A percentile compares a stretch with the other conserved stretches of the same genome.
Conservation (phyloP, 768 basidiomycete genomes). For the Zangia roseola region DNA sequence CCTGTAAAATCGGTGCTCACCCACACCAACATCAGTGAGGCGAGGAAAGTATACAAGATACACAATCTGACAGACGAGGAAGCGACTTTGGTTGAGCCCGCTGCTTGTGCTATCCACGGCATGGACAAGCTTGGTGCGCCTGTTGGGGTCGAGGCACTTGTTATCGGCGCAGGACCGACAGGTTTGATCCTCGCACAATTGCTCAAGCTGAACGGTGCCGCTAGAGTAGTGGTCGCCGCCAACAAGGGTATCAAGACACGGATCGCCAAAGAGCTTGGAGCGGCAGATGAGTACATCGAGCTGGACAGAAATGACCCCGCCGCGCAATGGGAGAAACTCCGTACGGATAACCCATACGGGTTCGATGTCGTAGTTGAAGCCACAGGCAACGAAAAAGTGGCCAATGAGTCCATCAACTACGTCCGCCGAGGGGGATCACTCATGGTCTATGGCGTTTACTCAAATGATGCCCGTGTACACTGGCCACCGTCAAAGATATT, state of each 20-base stretch:
- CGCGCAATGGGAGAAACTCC: slow-evolving; percentile 73
- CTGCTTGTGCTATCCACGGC: slow-evolving; percentile 85
- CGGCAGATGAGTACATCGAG: slow-evolving; percentile 80
- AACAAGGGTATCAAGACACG: slow-evolving; percentile 89
- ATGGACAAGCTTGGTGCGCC: slow-evolving; percentile 79
- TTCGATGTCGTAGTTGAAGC: slow-evolving; percentile 80
- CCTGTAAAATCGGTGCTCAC: neutral
- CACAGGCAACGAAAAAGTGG: slow-evolving; percentile 76
- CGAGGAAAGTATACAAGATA: slow-evolving; percentile 79
- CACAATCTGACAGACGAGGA: slow-evolving; percentile 82
- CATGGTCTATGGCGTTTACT: slow-evolving; percentile 86
- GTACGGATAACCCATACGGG: slow-evolving; percentile 74
- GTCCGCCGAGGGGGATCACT: slow-evolving; percentile 77
- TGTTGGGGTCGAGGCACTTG: slow-evolving; percentile 76
- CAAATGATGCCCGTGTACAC: slow-evolving; percentile 72
- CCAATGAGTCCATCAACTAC: slow-evolving; percentile 81
- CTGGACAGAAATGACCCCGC: slow-evolving; percentile 69
- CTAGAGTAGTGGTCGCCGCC: slow-evolving; percentile 73
- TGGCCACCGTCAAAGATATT: slow-evolving; percentile 83
- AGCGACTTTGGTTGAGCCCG: slow-evolving; percentile 81
- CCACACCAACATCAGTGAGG: slow-evolving; percentile 38
- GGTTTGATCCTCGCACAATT: slow-evolving; percentile 84
- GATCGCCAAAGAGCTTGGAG: slow-evolving; percentile 71
- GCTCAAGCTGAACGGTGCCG: slow-evolving; percentile 80
- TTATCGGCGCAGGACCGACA: slow-evolving; percentile 85